Evolutionary conservation across 2,329 filamentous ascomycete species (phyloP), one percentile per base, ranked within the genome.

Genomic region (Chaetomium sp.): DNA sequence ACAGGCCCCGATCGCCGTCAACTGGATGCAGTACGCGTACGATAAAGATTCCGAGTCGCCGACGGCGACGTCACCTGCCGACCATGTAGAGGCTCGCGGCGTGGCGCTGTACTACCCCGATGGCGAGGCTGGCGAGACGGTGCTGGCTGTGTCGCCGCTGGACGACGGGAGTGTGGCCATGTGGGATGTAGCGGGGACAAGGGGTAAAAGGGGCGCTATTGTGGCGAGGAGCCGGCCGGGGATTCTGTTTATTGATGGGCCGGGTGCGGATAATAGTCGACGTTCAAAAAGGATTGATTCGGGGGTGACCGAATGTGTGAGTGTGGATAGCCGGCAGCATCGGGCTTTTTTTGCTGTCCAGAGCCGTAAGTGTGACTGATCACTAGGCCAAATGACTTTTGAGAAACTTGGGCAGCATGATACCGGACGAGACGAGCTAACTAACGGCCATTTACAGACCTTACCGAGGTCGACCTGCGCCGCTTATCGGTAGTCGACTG

Each of bases 161-260:
- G 89, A 95, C 56, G 89, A 96, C 67, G 91, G 91, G 0, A 90
- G 88, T 51, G 79, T 96, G n/a, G 89, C 86, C 63, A 72, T 96
- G 6, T 96, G 91, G 91, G 88, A 95, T 66, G 74, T 89, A 50
- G 82, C 79, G 53, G 80, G 79, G 1, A 79, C 76, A 35, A 72
- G 73, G 48, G 71, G 71, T 6, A 75, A 68, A 59, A 79, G 78
- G 61, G 87, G 88, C 1, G 79, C 76, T 2, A 80, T 94, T 36
- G 62, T 88, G 9, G 83, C 80, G 1, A 79, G 79, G 59, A 94
- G 87, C 69, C 73, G 73, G 19, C 75, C 84, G 0, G 87, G 86
- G 0, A 75, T 92, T 7, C 75, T 96, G 12, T 84, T 85, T 54
- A 72, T 77, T n/a, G 76, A 78, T 55, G 74, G 75, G 2, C 71